Evolutionary conservation across 108 stramenopile genomes (phyloP), one percentile per base, ranked within the genome.

Genomic region (Skeletonema potamos): DNA sequence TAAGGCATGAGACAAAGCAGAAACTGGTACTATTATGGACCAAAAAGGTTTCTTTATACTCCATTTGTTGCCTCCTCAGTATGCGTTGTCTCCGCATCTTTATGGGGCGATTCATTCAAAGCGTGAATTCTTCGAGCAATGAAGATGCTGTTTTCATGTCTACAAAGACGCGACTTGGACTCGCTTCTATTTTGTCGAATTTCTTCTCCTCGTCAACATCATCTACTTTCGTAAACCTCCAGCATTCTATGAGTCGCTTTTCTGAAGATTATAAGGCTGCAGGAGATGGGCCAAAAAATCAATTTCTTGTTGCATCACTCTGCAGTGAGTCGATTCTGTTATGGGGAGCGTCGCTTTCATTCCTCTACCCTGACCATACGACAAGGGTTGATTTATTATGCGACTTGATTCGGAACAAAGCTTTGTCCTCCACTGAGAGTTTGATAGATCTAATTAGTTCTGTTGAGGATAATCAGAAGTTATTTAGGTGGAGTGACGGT

Each of bases 271-370:
- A 62, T 56, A 39, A 27, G 28, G 60, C 29, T 54, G 20, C 64
- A 61, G 65, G 65, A 24, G 64, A 58, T 22, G 63, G 68, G 0
- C 44, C 84, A 2, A 44, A 72, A 18, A 68, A 84, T 48, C 60
- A 82, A 17, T 82, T 91, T 41, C 41, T 85, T 66, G 64, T 77
- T 54, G 26, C 77, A 24, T 34, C 54, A 44, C 64, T 87, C 24
- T 86, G 86, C 41, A 74, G 65, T n/a, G 86, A 85, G 28, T 67
- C 89, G 13, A 57, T 90, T 18, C 26, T 70, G 22, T 48, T 83
- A 12, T 93, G 92, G 92, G 86, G 85, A n/a, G 86, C 80, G 61
- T 82, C 76, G 43, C 66, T 87, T 41, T 87, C 89, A 9, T 57
- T 93, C 15, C 43, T 85, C 24, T 82, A 80, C 66, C 81, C 85